phyloP scores from a whole-genome alignment of 2,329 filamentous ascomycete species.

The Hypoxylon sp. region DNA sequence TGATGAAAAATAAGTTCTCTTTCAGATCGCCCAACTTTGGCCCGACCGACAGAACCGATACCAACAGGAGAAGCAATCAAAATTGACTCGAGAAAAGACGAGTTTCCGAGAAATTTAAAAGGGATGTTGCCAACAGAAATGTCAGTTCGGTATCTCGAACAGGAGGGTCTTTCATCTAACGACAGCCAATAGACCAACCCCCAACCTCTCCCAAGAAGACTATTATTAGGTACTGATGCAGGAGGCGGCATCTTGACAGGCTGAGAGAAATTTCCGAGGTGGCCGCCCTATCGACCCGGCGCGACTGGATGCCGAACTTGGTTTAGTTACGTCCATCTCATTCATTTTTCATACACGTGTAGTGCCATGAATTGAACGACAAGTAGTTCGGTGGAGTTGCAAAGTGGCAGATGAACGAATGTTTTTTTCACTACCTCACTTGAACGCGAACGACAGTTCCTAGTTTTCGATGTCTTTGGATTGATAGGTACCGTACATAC shows the following conservation, averaged over 20 bases:
- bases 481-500: too few species aligned
- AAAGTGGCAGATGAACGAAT: constrained; percentile 7
- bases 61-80: background rate
- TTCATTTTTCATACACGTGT: constrained; percentile 35
- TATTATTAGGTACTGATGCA: constrained; percentile 37
- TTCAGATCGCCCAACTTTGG: constrained; percentile 2
- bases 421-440: constrained; percentile 19
- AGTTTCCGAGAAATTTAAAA: too few species aligned
- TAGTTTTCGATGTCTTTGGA: constrained; percentile 17
- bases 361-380: constrained; percentile 24
- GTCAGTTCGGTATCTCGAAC: constrained; percentile 12
- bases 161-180: constrained; percentile 6
- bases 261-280: constrained; percentile 21
- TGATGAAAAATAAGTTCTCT: constrained; percentile 1
- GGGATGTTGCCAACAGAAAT: constrained; percentile 5
- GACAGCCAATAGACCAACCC: constrained; percentile 26
- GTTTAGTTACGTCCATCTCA: constrained; percentile 25
- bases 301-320: constrained; percentile 29
- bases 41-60: background rate
- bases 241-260: constrained; percentile 26
- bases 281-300: constrained; percentile 14
- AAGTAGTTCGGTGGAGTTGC: constrained; percentile 22
- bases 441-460: constrained; percentile 12
- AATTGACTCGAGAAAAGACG: constrained; percentile 5
- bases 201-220: constrained; percentile 17